These are phyloP conservation scores for Mycena galopus DNA, from an alignment of 768 basidiomycete species.

Conservation along the genomic window DNA sequence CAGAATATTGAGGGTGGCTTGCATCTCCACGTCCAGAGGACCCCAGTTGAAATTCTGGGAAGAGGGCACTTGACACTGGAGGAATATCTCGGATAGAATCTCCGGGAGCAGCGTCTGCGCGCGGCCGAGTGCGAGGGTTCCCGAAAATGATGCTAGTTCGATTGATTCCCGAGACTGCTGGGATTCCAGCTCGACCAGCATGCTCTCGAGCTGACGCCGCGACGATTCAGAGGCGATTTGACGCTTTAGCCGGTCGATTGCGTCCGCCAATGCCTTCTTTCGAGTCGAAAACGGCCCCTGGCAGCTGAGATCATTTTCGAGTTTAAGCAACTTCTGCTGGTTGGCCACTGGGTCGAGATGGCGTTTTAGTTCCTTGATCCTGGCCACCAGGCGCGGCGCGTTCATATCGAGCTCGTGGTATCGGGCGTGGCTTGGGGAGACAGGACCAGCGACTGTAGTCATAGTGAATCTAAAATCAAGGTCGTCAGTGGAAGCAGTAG, in stretches of 20 bases:
- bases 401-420: not conserved
- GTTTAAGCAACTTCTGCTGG: no score
- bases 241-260: not conserved
- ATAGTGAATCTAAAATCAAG: no score
- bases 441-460: no score
- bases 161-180: not conserved
- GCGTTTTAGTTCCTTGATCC: not conserved
- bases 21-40: not conserved
- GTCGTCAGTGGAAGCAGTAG: no score
- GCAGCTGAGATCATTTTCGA: no score
- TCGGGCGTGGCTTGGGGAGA: slow-evolving; percentile 1
- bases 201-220: not conserved
- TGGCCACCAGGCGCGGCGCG: slow-evolving; percentile 2
- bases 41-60: not conserved
- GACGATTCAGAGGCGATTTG: no score
- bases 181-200: not conserved
- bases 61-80: not conserved
- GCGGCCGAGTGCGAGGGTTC: no score
- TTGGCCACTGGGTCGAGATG: not conserved
- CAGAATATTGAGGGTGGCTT: not conserved
- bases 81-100: not conserved
- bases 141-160: not conserved
- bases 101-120: not conserved
- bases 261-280: not conserved
- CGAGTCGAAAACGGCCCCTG: not conserved